Base-by-base conservation (phyloP, 2,329 filamentous ascomycete species). In the Dactylonectria macrodidyma region DNA sequence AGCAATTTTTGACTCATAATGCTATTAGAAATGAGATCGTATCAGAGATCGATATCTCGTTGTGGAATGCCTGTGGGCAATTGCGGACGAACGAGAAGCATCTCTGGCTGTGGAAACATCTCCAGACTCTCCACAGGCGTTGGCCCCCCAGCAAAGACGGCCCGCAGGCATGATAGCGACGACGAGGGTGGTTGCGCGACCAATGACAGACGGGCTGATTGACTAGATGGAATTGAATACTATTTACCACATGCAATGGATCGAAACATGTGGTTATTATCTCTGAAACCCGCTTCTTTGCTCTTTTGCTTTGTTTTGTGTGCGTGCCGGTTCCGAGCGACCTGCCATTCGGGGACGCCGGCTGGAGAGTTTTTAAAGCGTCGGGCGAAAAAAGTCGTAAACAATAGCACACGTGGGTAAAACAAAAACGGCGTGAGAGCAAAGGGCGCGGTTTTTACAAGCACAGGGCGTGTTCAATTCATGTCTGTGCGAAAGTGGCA, bases 21-120 rank as follows among this genome's bases (percentile, higher is more conserved):
- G 52, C 48, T 34, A 66, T 66, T 66, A 66, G 58, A 66, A 66
- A 61, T 66, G 58, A 66, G 58, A 66, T 66, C 51, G 36, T 58
- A 61, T 66, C 63, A 66, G 58, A 61, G 63, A 66, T 66, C 58
- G 58, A 52, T 66, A 62, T 62, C 63, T 57, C 51, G 44, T 44
- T 33, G 24, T 26, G 36, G 44, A 44, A 5, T 30, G 26, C 14
- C 41, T 14, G 41, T 44, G 41, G 41, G 12, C 36, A 14, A 14
- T 38, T 38, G 36, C 36, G 36, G 36, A 36, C 51, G 51, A 54
- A 36, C 51, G 34, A 36, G 51, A 54, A 54, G 51, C 4, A 38
- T 54, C 30, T 52, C 30, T 46, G 12, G 48, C 34, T 54, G 38
- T 24, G 47, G 30, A 33, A 30, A 58, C 19, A 47, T 51, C 63